A percentile compares a stretch with the other conserved stretches of the same genome.
These are phyloP conservation scores for Chalaropsis ovoidea DNA, from an alignment of 2,329 filamentous ascomycete species.

Conservation along the genomic window DNA sequence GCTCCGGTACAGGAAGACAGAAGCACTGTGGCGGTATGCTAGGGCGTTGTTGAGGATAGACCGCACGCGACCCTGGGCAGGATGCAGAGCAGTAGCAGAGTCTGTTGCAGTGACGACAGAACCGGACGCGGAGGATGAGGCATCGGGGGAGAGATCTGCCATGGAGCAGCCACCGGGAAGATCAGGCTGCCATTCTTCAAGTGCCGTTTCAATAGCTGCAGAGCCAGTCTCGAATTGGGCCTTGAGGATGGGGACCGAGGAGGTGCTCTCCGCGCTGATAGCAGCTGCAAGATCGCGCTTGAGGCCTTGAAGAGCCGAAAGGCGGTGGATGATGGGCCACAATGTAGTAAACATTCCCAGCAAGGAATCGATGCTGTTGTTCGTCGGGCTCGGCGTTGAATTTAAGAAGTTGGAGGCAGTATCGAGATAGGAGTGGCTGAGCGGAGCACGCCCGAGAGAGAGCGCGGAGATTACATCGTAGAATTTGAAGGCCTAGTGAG, in stretches of 20 bases:
- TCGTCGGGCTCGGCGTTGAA: conserved; percentile 38
- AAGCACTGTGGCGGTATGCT: conserved; percentile 49
- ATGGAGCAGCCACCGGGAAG: conserved; percentile 36
- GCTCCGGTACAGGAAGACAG: conserved; percentile 49
- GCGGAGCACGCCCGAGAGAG: conserved; percentile 48
- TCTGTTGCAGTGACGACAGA: background rate
- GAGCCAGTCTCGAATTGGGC: conserved; percentile 44
- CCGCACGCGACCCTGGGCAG: conserved; percentile 39
- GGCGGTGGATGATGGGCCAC: conserved; percentile 53
- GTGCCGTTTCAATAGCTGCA: conserved; percentile 45
- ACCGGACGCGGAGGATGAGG: background rate
- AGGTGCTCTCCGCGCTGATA: conserved; percentile 34
- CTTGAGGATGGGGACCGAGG: conserved; percentile 40
- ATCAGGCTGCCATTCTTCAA: conserved; percentile 47
- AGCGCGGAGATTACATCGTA: conserved; percentile 56
- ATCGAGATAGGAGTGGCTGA: conserved; percentile 38
- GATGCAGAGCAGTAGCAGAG: conserved; percentile 20
- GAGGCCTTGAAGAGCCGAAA: conserved; percentile 46
- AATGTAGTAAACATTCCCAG: conserved; percentile 52
- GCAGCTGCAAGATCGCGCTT: conserved; percentile 44
- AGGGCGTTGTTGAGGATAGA: conserved; percentile 51
- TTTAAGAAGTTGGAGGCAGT: conserved; percentile 40
- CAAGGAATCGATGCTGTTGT: conserved; percentile 44
- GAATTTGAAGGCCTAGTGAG: conserved; percentile 49
- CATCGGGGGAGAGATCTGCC: conserved; percentile 22